Conservation (phyloP, 1,139 yeast genomes). For the Geotrichum carabidarum region DNA sequence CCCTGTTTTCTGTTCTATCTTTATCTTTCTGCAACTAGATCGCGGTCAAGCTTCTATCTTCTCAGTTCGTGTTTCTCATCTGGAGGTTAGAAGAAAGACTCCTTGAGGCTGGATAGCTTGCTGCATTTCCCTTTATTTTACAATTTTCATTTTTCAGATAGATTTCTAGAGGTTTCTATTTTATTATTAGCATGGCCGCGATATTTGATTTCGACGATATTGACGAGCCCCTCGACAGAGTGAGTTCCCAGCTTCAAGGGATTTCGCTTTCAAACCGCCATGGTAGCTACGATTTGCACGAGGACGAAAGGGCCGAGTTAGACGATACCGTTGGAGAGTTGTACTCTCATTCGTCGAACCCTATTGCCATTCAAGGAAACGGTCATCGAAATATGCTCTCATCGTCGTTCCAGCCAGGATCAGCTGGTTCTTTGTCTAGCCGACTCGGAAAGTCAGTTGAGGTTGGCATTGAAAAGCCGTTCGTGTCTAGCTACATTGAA, state of each 20-base stretch:
- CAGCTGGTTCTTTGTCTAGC: constrained; percentile 24
- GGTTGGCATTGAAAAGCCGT: constrained; percentile 42
- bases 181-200: neutral
- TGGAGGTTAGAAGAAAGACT: constrained; percentile 1
- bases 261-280: constrained; percentile 1
- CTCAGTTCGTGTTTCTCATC: neutral
- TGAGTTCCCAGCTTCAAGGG: constrained; percentile 6
- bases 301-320: constrained; percentile 21
- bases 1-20: neutral
- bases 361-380: constrained; percentile 15
- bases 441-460: constrained; percentile 47
- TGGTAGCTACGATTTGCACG: neutral
- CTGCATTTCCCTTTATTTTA: neutral
- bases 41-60: constrained; percentile 7
- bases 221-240: constrained; percentile 4
- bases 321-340: constrained; percentile 21
- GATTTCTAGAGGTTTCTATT: neutral
- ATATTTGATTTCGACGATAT: constrained; percentile 22
- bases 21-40: neutral
- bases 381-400: constrained; percentile 19
- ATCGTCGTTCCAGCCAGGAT: constrained; percentile 19
- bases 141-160: neutral
- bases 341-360: constrained; percentile 1
- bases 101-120: constrained; percentile 2
- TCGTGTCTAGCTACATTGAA: constrained; percentile 32